A percentile compares a stretch with the other conserved stretches of the same genome.
Evolutionary conservation across 768 basidiomycete genomes (phyloP).

Genomic region (Pisolithus orientalis): DNA sequence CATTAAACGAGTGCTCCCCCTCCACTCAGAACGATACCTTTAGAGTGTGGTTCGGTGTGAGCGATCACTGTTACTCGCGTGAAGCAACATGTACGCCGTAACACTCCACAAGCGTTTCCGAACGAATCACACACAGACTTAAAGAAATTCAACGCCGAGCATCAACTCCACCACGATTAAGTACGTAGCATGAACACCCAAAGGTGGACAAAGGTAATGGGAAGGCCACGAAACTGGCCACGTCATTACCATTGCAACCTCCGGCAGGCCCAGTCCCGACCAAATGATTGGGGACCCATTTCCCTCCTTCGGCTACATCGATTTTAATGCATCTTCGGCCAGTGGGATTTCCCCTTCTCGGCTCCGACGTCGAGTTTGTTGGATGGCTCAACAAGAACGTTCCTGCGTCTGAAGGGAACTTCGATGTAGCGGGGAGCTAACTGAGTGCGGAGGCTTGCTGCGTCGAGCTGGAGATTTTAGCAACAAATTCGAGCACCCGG

Average conservation of each 20-base stretch:
- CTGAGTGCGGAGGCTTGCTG: conserved; percentile 48
- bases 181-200: conserved; percentile 30
- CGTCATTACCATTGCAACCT: conserved; percentile 27
- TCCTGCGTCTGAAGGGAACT: conserved; percentile 66
- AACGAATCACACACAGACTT: conserved; percentile 79
- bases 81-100: conserved; percentile 42
- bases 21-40: conserved; percentile 5
- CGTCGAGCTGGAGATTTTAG: conserved; percentile 79
- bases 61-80: conserved; percentile 67
- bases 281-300: conserved; percentile 68
- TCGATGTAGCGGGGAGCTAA: conserved; percentile 67
- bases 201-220: conserved; percentile 85
- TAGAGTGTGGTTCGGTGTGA: conserved; percentile 75
- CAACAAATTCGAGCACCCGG: conserved; percentile 70
- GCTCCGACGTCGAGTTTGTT: conserved; percentile 85
- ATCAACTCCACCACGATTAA: conserved; percentile 22
- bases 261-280: conserved; percentile 48
- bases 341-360: conserved; percentile 71
- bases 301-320: conserved; percentile 54
- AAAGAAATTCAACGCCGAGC: conserved; percentile 67
- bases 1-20: no score
- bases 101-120: conserved; percentile 78
- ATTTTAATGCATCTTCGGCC: conserved; percentile 63
- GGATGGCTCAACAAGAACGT: conserved; percentile 78
- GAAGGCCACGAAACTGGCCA: conserved; percentile 48